Base-by-base conservation (phyloP, 768 basidiomycete genomes). In the Floccularia luteovirens region DNA sequence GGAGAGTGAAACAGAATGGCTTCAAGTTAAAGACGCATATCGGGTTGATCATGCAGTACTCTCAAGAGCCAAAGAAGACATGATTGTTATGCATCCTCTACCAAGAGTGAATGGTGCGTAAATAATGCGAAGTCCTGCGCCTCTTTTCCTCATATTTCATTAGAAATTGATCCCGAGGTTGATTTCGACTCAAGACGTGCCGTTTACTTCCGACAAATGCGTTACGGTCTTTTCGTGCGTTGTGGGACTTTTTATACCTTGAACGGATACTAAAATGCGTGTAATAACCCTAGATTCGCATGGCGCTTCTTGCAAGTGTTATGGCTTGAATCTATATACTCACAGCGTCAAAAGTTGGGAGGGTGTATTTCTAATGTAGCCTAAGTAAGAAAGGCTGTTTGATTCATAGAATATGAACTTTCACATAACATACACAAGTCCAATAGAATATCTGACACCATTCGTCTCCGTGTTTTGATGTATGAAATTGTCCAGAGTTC, bases 31-130 rank as follows among this genome's bases (percentile, higher is more conserved):
- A 68, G 87, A 94, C 55, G 77, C 82, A 12, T 98, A 94, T 58
- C 71, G 90, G 24, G 78, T 99, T 40, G 90, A 98, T 61, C 96
- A 98, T 54, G 88, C 93, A 8, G 79, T 98, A 23, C 71, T 99
- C 20, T 80, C 91, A 4, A 72, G 87, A 31, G 94, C 96, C 7
- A 98, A 98, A 67, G 85, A 90, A 47, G 88, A 92, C 39, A 90
- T 96, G 81, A 97, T 98, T 43, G 91, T 98, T 48, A 94, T 99
- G 92, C 96, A 99, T 61, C 96, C 96, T n/a, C 69, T 99, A 16
- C 96, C 96, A 11, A 66, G 96, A 53, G 80, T 94, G 37, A 90
- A 89, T 44, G 89, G 89, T 82, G 48, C 47, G 77, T 43, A 7
- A 34, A 6, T 12, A 34, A 7, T 34, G n/a, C n/a, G n/a, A n/a